A percentile compares a stretch with the other conserved stretches of the same genome.
These are phyloP conservation scores for Diddensiella caesifluorescens DNA, from an alignment of 805 yeast species.

Conservation along the genomic window DNA sequence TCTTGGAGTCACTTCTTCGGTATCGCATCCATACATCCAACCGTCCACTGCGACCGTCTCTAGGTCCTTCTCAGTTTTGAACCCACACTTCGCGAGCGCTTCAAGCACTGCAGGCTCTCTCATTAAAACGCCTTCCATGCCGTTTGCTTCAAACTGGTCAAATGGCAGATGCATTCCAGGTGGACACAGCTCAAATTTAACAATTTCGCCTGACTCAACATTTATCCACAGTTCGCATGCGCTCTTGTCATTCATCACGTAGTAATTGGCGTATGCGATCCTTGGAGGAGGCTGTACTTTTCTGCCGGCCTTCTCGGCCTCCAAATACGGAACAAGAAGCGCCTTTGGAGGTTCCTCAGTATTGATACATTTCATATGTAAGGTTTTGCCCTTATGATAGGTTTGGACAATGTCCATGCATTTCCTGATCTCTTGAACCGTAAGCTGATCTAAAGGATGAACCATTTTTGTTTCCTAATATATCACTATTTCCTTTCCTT, in stretches of 20 bases:
- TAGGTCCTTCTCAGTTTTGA: constrained; percentile 22
- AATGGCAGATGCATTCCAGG: constrained; percentile 67
- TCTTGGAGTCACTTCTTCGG: constrained; percentile 38
- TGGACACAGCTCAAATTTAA: constrained; percentile 51
- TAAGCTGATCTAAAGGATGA: constrained; percentile 34
- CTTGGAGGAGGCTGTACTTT: constrained; percentile 56
- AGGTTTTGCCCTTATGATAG: constrained; percentile 26
- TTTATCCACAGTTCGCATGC: constrained; percentile 72
- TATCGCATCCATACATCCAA: constrained; percentile 82
- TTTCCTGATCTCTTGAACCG: constrained; percentile 27
- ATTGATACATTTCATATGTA: constrained; percentile 32
- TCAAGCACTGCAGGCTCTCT: constrained; percentile 54
- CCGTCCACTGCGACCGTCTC: constrained; percentile 57
- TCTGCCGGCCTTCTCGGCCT: constrained; percentile 53
- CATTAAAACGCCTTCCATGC: constrained; percentile 45
- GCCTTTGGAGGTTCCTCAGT: constrained; percentile 68
- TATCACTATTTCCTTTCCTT: no score
- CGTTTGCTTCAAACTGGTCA: constrained; percentile 58
- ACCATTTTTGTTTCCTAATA: no score
- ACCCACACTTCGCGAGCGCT: constrained; percentile 60
- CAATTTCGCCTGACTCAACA: constrained; percentile 54
- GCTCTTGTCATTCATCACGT: constrained; percentile 41
- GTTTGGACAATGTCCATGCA: constrained; percentile 26
- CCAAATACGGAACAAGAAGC: constrained; percentile 60
- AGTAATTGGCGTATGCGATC: constrained; percentile 63